These are phyloP conservation scores for Ilex paraguariensis DNA, from an alignment of 305 asterid species.

Conservation along the genomic window DNA sequence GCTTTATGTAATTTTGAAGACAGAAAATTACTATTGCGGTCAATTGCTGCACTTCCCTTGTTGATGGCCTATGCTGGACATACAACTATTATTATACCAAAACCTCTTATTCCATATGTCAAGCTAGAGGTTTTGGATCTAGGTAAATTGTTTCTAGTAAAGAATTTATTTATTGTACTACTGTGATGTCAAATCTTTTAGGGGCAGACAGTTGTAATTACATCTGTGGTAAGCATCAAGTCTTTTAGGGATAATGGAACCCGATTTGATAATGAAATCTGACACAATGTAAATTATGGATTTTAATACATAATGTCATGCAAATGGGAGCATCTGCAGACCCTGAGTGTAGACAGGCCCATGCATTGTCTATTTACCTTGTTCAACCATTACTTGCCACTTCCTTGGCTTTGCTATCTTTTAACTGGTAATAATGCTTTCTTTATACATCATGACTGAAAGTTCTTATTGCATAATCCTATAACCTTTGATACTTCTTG, in stretches of 20 bases:
- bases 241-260: constrained; percentile 1
- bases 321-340: constrained; percentile 77
- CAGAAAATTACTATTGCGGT: constrained; percentile 82
- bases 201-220: constrained; percentile 88
- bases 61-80: constrained; percentile 97
- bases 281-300: constrained; percentile 38
- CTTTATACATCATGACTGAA: no score
- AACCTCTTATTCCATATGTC: constrained; percentile 68
- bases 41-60: constrained; percentile 88
- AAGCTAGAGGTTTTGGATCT: constrained; percentile 66
- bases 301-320: constrained; percentile 77
- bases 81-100: constrained; percentile 81
- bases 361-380: constrained; percentile 87
- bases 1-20: constrained; percentile 21
- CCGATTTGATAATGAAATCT: neutral
- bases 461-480: neutral
- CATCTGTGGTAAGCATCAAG: constrained; percentile 67
- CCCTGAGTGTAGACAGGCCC: constrained; percentile 83
- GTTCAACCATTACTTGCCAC: constrained; percentile 93
- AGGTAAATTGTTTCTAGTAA: constrained; percentile 33
- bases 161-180: neutral
- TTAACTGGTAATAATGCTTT: constrained; percentile 58
- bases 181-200: no score
- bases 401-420: constrained; percentile 83
- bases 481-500: neutral